Base-by-base conservation (phyloP, 1,139 yeast species). In the Lodderomyces metapsilosis region DNA sequence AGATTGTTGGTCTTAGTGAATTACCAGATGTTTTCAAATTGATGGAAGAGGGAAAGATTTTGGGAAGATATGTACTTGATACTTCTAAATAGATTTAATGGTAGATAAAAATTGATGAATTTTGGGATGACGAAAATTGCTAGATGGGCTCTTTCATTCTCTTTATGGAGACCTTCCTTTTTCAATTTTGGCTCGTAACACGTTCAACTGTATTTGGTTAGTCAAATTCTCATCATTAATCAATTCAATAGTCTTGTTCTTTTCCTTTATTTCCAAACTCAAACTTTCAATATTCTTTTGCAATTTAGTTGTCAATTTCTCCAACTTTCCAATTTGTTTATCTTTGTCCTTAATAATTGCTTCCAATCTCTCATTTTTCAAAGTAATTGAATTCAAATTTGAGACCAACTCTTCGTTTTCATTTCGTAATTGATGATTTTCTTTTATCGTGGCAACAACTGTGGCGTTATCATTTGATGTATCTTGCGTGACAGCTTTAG, bases 31-130 rank as follows among this genome's bases (percentile, higher is more conserved):
- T 82, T 51, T 84, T 77, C 66, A 76, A 80, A 50, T 66, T 78
- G 61, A 83, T 83, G 89, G 84, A 80, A 64, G 68, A 76, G 56
- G 88, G 88, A 56, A 73, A 79, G 64, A 79, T 84, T 60, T 67
- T 80, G 56, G 91, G 91, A 55, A 78, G 89, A 72, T 82, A 82
- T 64, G 92, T 84, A 48, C 84, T 83, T 54, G 91, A 84, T 67
- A 80, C 84, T 34, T 63, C 75, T 48, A 76, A 78, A 64, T 80
- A 68, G 17, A 18, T 23, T 8, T 5, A 20, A 20, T 20, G 25
- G 11, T 9, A 23, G 11, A 7, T 5, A 8, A 4, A n/a, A n/a
- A n/a, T n/a, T n/a, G n/a, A n/a, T n/a, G n/a, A n/a, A n/a, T n/a
- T n/a, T n/a, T n/a, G n/a, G n/a, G n/a, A n/a, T n/a, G n/a, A n/a